These are phyloP conservation scores for Ulmus americana DNA, from an alignment of 331 rosid species.

Conservation along the genomic window DNA sequence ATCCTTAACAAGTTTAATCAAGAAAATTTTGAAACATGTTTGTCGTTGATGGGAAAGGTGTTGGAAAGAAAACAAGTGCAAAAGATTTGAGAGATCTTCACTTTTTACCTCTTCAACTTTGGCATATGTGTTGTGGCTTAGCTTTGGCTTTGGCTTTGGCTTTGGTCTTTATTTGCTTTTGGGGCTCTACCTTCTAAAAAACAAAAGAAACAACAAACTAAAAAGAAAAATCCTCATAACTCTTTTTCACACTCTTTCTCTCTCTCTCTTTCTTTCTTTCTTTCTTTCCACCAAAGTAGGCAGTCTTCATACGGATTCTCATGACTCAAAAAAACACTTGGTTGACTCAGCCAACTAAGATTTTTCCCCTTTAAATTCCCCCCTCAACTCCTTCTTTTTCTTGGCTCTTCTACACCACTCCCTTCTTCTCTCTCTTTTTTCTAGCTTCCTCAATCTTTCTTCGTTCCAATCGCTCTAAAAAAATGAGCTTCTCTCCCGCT, in stretches of 20 bases:
- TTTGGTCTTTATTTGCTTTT: too few species aligned
- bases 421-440: constrained; percentile 24
- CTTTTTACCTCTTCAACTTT: constrained; percentile 43
- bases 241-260: constrained; percentile 3
- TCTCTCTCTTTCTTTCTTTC: too few species aligned
- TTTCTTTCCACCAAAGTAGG: constrained; percentile 44
- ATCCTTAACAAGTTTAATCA: constrained; percentile 38
- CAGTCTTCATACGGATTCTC: constrained; percentile 70
- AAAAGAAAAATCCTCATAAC: constrained; percentile 48
- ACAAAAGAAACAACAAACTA: constrained; percentile 25
- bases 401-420: constrained; percentile 35
- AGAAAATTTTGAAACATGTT: constrained; percentile 26
- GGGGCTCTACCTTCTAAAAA: constrained; percentile 1
- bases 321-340: constrained; percentile 29
- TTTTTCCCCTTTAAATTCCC: constrained; percentile 51
- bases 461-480: not conserved
- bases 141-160: not conserved
- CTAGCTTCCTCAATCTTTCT: constrained; percentile 22
- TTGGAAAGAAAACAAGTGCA: constrained; percentile 34
- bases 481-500: not conserved
- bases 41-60: constrained; percentile 45
- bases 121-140: constrained; percentile 42
- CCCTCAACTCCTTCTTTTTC: constrained; percentile 36
- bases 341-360: constrained; percentile 68
- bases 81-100: constrained; percentile 64